A percentile compares a stretch with the other conserved stretches of the same genome.
phyloP scores from a whole-genome alignment of 2,329 filamentous ascomycete genomes.

The Monosporascus sp. region DNA sequence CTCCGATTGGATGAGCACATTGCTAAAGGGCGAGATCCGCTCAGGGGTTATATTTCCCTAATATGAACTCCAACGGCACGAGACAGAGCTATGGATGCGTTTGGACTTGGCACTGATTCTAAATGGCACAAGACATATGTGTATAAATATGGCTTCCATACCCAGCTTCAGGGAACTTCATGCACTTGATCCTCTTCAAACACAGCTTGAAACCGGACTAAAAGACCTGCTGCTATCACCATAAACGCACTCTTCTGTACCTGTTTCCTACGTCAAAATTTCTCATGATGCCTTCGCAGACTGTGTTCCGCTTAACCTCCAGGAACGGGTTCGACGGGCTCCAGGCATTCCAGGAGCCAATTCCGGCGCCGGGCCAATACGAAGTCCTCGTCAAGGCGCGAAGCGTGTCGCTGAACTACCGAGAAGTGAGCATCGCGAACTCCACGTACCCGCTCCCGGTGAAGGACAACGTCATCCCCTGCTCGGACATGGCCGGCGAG shows the following conservation, averaged over 20 bases:
- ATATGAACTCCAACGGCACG: neutral
- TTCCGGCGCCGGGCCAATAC: conserved; percentile 16
- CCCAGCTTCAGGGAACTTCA: neutral
- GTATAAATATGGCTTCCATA: neutral
- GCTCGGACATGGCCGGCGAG: conserved; percentile 31
- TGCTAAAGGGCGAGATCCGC: neutral
- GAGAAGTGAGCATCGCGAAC: conserved; percentile 27
- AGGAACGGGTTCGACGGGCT: conserved; percentile 15
- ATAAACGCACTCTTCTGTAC: neutral
- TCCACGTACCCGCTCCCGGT: conserved; percentile 24
- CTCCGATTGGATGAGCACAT: neutral
- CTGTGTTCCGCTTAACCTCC: conserved; percentile 11
- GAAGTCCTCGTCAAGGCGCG: conserved; percentile 27
- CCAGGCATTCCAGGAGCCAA: conserved; percentile 16
- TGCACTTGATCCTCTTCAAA: neutral
- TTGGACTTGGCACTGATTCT: neutral
- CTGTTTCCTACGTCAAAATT: neutral
- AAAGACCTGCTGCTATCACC: neutral
- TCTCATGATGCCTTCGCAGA: conserved; percentile 9
- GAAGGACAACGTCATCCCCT: conserved; percentile 29
- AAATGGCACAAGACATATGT: neutral
- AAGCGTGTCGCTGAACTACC: conserved; percentile 28
- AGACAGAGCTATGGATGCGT: neutral
- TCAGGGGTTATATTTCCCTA: neutral
- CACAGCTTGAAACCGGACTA: neutral